These are phyloP conservation scores for Trichoderma sp. DNA, from an alignment of 2,329 filamentous ascomycete species.

Conservation along the genomic window DNA sequence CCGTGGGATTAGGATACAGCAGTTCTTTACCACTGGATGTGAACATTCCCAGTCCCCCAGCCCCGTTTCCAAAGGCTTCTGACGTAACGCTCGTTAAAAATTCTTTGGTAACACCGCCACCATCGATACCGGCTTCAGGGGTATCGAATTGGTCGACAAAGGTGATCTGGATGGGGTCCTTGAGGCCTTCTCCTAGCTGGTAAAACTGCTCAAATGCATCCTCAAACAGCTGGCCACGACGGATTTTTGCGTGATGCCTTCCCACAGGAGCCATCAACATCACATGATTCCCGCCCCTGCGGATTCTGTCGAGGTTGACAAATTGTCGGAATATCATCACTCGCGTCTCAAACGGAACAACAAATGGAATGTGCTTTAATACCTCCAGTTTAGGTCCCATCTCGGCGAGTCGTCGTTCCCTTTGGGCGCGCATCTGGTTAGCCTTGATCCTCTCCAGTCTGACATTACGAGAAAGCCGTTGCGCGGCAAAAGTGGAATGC, in stretches of 20 bases:
- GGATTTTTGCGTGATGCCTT: constrained; percentile 75
- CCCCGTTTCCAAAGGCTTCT: constrained; percentile 69
- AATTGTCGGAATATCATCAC: constrained; percentile 94
- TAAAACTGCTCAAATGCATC: constrained; percentile 87
- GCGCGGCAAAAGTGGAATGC: constrained; percentile 47
- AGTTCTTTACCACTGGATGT: constrained; percentile 80
- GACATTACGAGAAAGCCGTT: constrained; percentile 60
- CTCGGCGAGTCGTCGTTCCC: constrained; percentile 70
- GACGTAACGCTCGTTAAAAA: constrained; percentile 86
- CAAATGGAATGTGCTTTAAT: constrained; percentile 92
- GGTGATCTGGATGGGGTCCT: constrained; percentile 94
- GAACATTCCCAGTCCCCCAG: constrained; percentile 60
- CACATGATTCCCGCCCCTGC: constrained; percentile 26
- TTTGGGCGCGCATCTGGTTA: constrained; percentile 64
- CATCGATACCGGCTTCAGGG: constrained; percentile 90
- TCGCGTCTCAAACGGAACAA: constrained; percentile 87
- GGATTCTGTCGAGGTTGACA: constrained; percentile 65
- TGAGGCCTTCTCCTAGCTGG: constrained; percentile 73
- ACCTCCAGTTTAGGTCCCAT: constrained; percentile 87
- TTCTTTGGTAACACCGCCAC: constrained; percentile 95
- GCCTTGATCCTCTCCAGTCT: constrained; percentile 62
- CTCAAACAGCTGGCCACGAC: constrained; percentile 74
- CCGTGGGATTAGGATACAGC: constrained; percentile 82
- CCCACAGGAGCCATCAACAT: constrained; percentile 37
- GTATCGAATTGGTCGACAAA: constrained; percentile 90